Conservation (phyloP, 306 rosid genomes). For the Rubus idaeus region DNA sequence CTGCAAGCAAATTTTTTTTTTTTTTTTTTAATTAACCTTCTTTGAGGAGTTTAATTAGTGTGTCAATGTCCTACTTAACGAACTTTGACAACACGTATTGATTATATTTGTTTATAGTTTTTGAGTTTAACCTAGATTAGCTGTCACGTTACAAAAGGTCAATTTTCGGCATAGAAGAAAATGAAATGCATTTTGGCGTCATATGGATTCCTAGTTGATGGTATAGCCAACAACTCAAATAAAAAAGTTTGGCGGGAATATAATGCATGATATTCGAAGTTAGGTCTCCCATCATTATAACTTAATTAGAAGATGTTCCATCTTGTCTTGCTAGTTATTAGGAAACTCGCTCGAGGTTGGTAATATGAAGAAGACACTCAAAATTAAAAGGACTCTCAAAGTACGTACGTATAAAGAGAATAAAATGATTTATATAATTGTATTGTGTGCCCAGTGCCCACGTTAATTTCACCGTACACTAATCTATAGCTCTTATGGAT, state of each 20-base stretch:
- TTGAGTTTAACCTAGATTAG: too few species aligned
- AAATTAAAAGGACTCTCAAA: conserved; percentile 29
- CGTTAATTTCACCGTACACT: conserved; percentile 26
- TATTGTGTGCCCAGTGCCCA: conserved; percentile 34
- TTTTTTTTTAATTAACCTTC: too few species aligned
- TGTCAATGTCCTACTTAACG: too few species aligned
- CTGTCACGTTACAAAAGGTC: too few species aligned
- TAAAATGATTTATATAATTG: conserved; percentile 35
- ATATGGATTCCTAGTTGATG: background rate
- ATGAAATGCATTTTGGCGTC: too few species aligned
- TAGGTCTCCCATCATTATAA: background rate
- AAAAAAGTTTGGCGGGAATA: background rate
- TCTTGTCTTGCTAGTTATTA: conserved; percentile 1
- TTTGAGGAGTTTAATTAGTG: too few species aligned
- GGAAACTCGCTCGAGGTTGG: conserved; percentile 1
- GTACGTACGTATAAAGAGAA: conserved; percentile 41
- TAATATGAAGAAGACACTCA: conserved; percentile 62
- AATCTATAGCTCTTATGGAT: conserved; percentile 5
- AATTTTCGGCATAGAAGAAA: too few species aligned
- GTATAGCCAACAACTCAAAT: background rate
- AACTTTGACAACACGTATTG: too few species aligned
- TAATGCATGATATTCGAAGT: background rate
- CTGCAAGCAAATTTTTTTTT: too few species aligned
- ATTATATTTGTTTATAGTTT: too few species aligned
- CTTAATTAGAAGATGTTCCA: background rate